Percentiles rank a stretch among this genome's conserved stretches.
Evolutionary conservation across 2,329 filamentous ascomycete genomes (phyloP).

Genomic region (Dothistroma pini): DNA sequence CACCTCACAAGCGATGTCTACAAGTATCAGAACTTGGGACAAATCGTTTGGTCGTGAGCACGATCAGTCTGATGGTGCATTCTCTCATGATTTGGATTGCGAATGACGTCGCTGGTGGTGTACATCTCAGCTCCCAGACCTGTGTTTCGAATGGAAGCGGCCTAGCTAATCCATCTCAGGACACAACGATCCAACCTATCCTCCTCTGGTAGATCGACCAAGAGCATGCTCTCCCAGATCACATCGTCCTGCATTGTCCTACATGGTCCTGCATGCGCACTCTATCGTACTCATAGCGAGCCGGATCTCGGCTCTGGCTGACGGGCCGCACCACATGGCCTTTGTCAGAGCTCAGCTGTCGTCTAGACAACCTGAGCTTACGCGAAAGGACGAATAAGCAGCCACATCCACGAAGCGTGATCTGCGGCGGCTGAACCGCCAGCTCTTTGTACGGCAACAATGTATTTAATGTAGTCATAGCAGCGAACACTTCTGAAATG

Average conservation of each 20-base stretch:
- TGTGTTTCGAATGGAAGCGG: no score
- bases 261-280: neutral
- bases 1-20: neutral
- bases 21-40: neutral
- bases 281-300: neutral
- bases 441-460: neutral
- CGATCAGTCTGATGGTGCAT: neutral
- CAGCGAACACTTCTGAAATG: neutral
- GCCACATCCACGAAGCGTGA: neutral
- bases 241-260: neutral
- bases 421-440: slow-evolving; percentile 3
- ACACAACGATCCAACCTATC: neutral
- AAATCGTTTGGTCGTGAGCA: neutral
- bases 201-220: neutral
- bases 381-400: neutral
- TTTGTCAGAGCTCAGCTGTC: neutral
- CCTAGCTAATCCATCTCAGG: neutral
- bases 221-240: neutral
- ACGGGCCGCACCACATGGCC: neutral
- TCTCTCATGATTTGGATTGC: neutral
- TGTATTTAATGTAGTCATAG: neutral
- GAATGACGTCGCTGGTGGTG: neutral
- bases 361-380: neutral
- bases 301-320: neutral
- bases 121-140: no score